These are phyloP conservation scores for Thamnidium elegans DNA, from an alignment of 192 early-diverging fungal species.

Conservation along the genomic window DNA sequence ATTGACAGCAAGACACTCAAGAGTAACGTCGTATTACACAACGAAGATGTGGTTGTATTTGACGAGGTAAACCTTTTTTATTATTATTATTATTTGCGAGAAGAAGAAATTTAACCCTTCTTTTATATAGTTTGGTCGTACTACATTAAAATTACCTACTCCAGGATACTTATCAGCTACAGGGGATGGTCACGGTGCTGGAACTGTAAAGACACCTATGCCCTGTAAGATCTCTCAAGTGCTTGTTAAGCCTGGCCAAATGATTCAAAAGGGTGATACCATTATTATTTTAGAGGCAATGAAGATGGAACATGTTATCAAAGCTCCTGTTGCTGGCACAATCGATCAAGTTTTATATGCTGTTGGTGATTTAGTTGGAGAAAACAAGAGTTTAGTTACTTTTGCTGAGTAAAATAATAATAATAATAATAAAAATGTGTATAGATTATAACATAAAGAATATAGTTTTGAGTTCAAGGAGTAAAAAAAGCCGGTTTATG, in stretches of 20 bases:
- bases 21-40: slow-evolving; percentile 62
- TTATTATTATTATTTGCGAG: too few species aligned
- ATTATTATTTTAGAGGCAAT: slow-evolving; percentile 92
- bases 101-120: too few species aligned
- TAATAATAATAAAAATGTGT: neutral
- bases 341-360: slow-evolving; percentile 75
- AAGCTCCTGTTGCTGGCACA: slow-evolving; percentile 69
- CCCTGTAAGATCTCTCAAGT: slow-evolving; percentile 95
- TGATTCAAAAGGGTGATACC: slow-evolving; percentile 75
- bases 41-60: slow-evolving; percentile 65
- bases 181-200: slow-evolving; percentile 46
- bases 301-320: slow-evolving; percentile 99
- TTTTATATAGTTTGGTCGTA: slow-evolving; percentile 44
- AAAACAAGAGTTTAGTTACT: slow-evolving; percentile 77
- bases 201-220: slow-evolving; percentile 88
- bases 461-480: neutral
- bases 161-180: slow-evolving; percentile 54
- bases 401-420: slow-evolving; percentile 58
- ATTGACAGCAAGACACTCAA: slow-evolving; percentile 61
- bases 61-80: slow-evolving; percentile 36
- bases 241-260: slow-evolving; percentile 67
- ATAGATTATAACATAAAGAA: neutral
- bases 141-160: slow-evolving; percentile 52
- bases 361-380: slow-evolving; percentile 84
- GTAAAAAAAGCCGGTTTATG: neutral